These are phyloP conservation scores for Fragaria nilgerrensis DNA, from an alignment of 306 rosid genomes.

Conservation along the genomic window DNA sequence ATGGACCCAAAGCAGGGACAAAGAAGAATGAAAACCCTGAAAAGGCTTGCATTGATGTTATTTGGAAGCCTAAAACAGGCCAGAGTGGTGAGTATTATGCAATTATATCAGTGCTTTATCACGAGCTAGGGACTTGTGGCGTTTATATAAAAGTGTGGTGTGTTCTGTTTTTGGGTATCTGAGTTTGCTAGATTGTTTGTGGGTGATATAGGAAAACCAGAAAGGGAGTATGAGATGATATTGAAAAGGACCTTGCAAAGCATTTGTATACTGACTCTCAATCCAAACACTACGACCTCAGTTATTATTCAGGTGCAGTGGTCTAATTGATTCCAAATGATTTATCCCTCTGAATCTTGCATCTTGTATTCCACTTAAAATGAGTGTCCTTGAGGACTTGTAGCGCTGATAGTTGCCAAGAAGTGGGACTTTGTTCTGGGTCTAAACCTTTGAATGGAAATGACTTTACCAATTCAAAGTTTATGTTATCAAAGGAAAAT, in stretches of 20 bases:
- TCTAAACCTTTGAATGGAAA: background rate
- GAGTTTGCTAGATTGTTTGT: background rate
- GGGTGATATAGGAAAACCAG: conserved; percentile 52
- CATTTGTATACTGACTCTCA: conserved; percentile 59
- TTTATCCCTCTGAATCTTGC: background rate
- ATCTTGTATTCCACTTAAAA: background rate
- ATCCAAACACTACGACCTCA: conserved; percentile 78
- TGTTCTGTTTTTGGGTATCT: background rate
- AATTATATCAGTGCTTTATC: background rate
- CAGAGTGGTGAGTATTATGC: conserved; percentile 48
- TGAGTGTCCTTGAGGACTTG: background rate
- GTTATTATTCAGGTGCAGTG: conserved; percentile 62
- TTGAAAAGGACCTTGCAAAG: conserved; percentile 77
- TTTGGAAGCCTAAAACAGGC: conserved; percentile 95
- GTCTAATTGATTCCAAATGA: background rate
- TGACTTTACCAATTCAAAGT: background rate
- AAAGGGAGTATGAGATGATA: conserved; percentile 85
- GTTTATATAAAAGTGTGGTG: background rate
- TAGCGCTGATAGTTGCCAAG: background rate
- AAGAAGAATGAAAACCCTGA: conserved; percentile 90
- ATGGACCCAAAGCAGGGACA: conserved; percentile 82
- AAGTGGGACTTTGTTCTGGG: background rate
- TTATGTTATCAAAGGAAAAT: background rate
- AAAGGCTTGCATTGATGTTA: conserved; percentile 84
- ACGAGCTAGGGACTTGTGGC: background rate